Conservation (phyloP, 2,329 filamentous ascomycete genomes). For the Colletotrichum sp. region DNA sequence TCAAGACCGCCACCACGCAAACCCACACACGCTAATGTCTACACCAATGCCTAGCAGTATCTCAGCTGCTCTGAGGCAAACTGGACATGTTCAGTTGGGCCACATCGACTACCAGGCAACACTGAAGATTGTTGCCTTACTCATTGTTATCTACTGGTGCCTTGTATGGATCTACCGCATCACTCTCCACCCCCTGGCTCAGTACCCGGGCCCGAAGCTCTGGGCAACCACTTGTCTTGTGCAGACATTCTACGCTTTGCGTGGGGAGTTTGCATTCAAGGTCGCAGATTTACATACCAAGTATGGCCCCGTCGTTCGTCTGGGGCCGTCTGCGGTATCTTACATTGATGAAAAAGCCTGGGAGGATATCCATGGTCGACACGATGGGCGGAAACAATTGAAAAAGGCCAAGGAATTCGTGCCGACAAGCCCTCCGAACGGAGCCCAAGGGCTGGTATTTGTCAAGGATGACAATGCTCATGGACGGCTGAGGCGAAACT, state of each 20-base stretch:
- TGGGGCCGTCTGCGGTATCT: neutral
- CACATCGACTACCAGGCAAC: neutral
- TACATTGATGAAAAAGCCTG: neutral
- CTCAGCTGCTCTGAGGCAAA: neutral
- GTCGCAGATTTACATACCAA: neutral
- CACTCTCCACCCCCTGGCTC: slow-evolving; percentile 24
- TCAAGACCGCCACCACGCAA: neutral
- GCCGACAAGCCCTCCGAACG: neutral
- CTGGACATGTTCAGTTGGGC: neutral
- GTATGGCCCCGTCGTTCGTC: neutral
- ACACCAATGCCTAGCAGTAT: neutral
- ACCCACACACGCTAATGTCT: neutral
- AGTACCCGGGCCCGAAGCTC: slow-evolving; percentile 36
- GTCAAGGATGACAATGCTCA: neutral
- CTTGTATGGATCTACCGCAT: slow-evolving; percentile 7
- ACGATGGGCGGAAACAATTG: neutral
- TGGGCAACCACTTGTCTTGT: slow-evolving; percentile 28
- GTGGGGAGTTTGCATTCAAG: neutral
- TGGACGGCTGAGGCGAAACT: slow-evolving; percentile 15
- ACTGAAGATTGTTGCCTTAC: neutral
- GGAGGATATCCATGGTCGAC: neutral
- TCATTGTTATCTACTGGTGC: neutral
- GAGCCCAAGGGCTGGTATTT: neutral
- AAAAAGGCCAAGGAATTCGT: neutral
- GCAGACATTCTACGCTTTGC: neutral